Evolutionary conservation across 805 yeast genomes (phyloP).

Genomic region (Candida krabiensis): DNA sequence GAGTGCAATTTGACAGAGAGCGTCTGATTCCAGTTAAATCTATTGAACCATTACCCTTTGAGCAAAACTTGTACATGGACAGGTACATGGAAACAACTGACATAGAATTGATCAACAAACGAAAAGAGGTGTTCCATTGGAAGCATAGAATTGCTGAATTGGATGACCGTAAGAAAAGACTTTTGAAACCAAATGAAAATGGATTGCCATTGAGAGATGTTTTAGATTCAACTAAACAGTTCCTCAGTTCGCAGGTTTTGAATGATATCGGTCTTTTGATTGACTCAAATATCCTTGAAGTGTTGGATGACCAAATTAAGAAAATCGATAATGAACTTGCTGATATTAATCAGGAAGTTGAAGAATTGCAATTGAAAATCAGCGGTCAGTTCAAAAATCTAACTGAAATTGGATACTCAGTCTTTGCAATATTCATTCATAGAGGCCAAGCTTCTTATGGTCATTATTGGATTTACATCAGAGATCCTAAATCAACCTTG

Average conservation of each 20-base stretch:
- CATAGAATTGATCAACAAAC: conserved; percentile 47
- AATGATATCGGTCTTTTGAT: conserved; percentile 37
- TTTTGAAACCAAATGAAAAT: conserved; percentile 47
- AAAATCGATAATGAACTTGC: conserved; percentile 47
- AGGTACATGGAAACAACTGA: conserved; percentile 76
- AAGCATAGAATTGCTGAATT: conserved; percentile 51
- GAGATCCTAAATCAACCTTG: conserved; percentile 63
- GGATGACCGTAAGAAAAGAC: conserved; percentile 40
- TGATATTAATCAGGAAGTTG: conserved; percentile 38
- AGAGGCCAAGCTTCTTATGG: conserved; percentile 96
- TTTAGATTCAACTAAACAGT: conserved; percentile 56
- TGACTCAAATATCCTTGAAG: conserved; percentile 46
- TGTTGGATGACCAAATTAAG: conserved; percentile 46
- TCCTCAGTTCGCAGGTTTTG: conserved; percentile 45
- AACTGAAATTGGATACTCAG: conserved; percentile 67
- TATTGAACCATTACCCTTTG: conserved; percentile 77
- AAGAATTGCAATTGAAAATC: conserved; percentile 47
- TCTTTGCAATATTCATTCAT: conserved; percentile 92
- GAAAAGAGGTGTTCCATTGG: conserved; percentile 63
- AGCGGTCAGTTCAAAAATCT: conserved; percentile 61
- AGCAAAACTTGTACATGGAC: conserved; percentile 79
- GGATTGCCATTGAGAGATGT: conserved; percentile 52
- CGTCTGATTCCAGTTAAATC: conserved; percentile 77
- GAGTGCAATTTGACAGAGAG: conserved; percentile 86
- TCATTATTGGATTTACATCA: conserved; percentile 94